Conservation (phyloP, 352 stramenopile genomes). For the Aphanomyces euteiches region DNA sequence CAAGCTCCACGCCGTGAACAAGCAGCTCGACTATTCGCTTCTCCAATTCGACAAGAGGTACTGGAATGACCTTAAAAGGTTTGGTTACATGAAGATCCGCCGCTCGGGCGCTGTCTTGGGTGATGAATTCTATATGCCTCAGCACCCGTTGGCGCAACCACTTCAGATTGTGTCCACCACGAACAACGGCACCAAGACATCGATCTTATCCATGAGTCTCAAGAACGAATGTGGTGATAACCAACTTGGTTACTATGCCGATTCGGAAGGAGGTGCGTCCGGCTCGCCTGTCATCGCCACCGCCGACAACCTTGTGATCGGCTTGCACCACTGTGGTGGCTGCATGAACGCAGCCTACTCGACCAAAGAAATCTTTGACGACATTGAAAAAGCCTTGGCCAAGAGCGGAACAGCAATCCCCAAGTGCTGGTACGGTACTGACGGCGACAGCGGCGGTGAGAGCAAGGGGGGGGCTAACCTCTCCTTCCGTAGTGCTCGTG, state of each 20-base stretch:
- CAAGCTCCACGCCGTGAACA: slow-evolving; percentile 43
- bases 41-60: slow-evolving; percentile 39
- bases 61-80: slow-evolving; percentile 36
- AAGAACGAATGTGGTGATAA: slow-evolving; percentile 31
- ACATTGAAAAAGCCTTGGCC: slow-evolving; percentile 27
- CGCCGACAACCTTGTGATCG: slow-evolving; percentile 60
- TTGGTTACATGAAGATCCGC: slow-evolving; percentile 50
- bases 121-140: slow-evolving; percentile 60
- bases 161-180: slow-evolving; percentile 51
- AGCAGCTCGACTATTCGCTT: slow-evolving; percentile 56
- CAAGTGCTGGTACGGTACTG: background rate
- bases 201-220: slow-evolving; percentile 33
- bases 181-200: slow-evolving; percentile 44
- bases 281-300: slow-evolving; percentile 40
- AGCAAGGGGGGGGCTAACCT: no score
- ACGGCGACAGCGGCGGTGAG: no score
- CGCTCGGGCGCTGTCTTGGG: slow-evolving; percentile 41
- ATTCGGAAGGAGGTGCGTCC: slow-evolving; percentile 61
- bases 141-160: slow-evolving; percentile 56
- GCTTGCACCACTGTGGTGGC: slow-evolving; percentile 56
- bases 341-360: slow-evolving; percentile 41
- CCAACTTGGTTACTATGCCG: slow-evolving; percentile 62
- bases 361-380: slow-evolving; percentile 40
- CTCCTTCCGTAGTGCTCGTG: no score
- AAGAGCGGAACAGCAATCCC: background rate